Evolutionary conservation across 2,329 filamentous ascomycete genomes (phyloP).

Genomic region (Penicillium sp.): DNA sequence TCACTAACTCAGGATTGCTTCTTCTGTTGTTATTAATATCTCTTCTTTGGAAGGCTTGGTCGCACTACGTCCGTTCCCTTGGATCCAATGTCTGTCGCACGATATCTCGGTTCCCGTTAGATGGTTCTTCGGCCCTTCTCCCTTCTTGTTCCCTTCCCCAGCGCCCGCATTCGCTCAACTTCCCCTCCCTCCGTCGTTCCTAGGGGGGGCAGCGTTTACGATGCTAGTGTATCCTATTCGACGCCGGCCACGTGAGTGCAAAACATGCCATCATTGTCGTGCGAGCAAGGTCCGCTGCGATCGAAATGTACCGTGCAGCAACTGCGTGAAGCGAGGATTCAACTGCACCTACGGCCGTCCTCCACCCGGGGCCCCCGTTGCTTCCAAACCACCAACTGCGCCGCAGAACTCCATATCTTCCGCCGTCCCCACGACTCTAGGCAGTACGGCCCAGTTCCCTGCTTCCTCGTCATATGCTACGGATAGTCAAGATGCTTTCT

Average conservation of each 20-base stretch:
- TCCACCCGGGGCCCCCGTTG: slow-evolving; percentile 27
- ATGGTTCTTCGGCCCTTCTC: neutral
- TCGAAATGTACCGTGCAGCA: slow-evolving; percentile 46
- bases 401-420: slow-evolving; percentile 20
- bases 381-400: slow-evolving; percentile 19
- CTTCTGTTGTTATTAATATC: neutral
- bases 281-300: slow-evolving; percentile 56
- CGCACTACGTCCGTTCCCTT: neutral
- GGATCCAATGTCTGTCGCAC: slow-evolving; percentile 9
- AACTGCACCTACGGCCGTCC: slow-evolving; percentile 44
- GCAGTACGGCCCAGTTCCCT: slow-evolving; percentile 21
- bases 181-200: neutral
- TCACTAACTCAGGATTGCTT: neutral
- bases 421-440: slow-evolving; percentile 23
- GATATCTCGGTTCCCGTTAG: neutral
- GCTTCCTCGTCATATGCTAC: slow-evolving; percentile 21
- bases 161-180: neutral
- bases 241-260: slow-evolving; percentile 44
- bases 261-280: slow-evolving; percentile 56
- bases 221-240: slow-evolving; percentile 44
- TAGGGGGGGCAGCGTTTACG: slow-evolving; percentile 7
- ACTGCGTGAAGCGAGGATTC: slow-evolving; percentile 48
- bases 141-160: neutral
- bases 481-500: slow-evolving; percentile 26
- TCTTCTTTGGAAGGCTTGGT: neutral